Base-by-base conservation (phyloP, 306 rosid species). In the Begonia peltatifolia region DNA sequence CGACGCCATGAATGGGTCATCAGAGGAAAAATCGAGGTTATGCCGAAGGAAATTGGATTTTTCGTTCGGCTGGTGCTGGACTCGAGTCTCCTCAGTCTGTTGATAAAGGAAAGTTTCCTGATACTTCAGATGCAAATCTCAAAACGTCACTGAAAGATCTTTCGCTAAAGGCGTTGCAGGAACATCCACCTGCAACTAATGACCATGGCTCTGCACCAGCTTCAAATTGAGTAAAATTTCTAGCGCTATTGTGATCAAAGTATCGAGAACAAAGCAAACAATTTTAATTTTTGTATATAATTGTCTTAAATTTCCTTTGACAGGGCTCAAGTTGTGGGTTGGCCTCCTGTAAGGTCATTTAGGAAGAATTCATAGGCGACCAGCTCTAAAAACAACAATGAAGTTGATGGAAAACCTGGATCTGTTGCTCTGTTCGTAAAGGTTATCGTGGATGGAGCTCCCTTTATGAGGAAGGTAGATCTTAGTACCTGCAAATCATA, bases 391-490 rank as follows among this genome's bases (percentile, higher is more conserved):
- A 83, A 80, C 73, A 83, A 78, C 11, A 94, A 89, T 15, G 95
- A 85, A 67, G 97, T 89, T 35, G 93, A 89, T 63, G 93, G 95
- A 58, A 84, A 84, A 66, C 93, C 95, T 1, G 86, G 89, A 52
- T 75, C 71, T 13, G 65, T 78, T 12, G 81, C 92, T 25, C 86
- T 83, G 61, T 90, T 85, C 70, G 80, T 90, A 65, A 90, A 90
- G 76, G 95, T 90, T 65, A 86, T 94, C 80, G 86, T 90, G 94
- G 97, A 90, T 63, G 97, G 99, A 46, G 99, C 99, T 66, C 99
- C 99, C 36, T 86, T 85, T 80, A 65, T 85, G 63, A 74, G 99
- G 75, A 90, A 90, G 74, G 99, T 86, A 10, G 94, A 86, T 75
- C 94, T 90, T 63, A 80, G 95, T 65, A 79, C 66, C 46, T 90